Evolutionary conservation across 2,329 filamentous ascomycete genomes (phyloP).

Genomic region (Fusarium incarnatum): DNA sequence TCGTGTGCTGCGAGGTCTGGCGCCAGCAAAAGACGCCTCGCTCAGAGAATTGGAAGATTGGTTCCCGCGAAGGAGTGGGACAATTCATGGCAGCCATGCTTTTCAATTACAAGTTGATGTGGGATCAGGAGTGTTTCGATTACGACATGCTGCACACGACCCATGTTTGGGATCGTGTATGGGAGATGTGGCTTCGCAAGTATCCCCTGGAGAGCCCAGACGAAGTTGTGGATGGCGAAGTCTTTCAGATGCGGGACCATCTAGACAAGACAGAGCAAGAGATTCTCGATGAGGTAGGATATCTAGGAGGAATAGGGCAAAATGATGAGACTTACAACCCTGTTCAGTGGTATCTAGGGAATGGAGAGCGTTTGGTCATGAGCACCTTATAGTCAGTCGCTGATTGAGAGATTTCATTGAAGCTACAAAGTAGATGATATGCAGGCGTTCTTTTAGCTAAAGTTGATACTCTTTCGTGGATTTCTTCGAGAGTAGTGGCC

Average conservation of each 20-base stretch:
- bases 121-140: constrained; percentile 30
- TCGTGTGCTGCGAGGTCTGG: constrained; percentile 45
- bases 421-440: background rate
- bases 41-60: constrained; percentile 38
- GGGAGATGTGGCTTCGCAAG: constrained; percentile 48
- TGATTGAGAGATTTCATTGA: background rate
- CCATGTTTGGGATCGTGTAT: constrained; percentile 41
- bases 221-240: constrained; percentile 3
- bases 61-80: constrained; percentile 13
- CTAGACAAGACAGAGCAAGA: constrained; percentile 36
- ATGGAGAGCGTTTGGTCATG: background rate
- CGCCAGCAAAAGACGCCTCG: constrained; percentile 39
- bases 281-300: constrained; percentile 41
- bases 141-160: constrained; percentile 4
- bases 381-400: background rate
- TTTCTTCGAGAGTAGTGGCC: background rate
- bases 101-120: constrained; percentile 41
- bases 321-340: constrained; percentile 20
- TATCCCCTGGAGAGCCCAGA: constrained; percentile 30
- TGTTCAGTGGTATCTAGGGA: background rate
- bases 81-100: constrained; percentile 44
- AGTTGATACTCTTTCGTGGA: background rate
- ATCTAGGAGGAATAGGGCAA: constrained; percentile 46
- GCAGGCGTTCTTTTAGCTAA: background rate
- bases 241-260: constrained; percentile 33